Evolutionary conservation across 805 yeast genomes (phyloP).

Genomic region (Candida nemodendra): DNA sequence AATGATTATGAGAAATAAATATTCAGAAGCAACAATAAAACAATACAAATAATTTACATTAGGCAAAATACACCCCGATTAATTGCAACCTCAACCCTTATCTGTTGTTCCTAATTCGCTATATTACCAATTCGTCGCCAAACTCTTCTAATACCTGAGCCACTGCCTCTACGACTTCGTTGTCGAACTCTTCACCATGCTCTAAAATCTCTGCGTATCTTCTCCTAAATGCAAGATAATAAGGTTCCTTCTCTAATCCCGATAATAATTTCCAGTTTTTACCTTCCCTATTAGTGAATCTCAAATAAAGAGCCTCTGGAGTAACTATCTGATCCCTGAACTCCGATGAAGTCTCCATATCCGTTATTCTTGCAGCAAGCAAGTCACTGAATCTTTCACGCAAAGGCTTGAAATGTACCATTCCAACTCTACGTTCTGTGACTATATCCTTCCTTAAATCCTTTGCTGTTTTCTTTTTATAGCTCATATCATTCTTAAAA

Average conservation of each 20-base stretch:
- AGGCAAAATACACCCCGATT: constrained; percentile 2
- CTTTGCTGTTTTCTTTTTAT: constrained; percentile 3
- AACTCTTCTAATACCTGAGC: constrained; percentile 29
- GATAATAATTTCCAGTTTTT: constrained; percentile 27
- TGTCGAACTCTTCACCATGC: constrained; percentile 15
- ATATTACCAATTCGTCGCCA: too few species aligned
- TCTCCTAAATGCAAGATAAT: constrained; percentile 31
- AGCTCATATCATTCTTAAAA: background rate
- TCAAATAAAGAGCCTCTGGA: constrained; percentile 28
- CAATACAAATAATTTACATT: background rate
- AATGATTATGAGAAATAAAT: background rate
- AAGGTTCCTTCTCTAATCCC: constrained; percentile 21
- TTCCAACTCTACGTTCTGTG: constrained; percentile 2
- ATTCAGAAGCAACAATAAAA: background rate
- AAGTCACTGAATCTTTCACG: constrained; percentile 28
- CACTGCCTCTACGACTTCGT: constrained; percentile 19
- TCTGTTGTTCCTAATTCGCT: too few species aligned
- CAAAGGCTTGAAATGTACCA: constrained; percentile 8
- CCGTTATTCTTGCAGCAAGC: constrained; percentile 27
- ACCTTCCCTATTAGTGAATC: constrained; percentile 21
- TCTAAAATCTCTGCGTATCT: constrained; percentile 25
- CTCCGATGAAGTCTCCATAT: constrained; percentile 28
- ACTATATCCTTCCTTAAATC: constrained; percentile 1
- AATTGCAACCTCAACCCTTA: too few species aligned
- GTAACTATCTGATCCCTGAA: constrained; percentile 25